Evolutionary conservation across 495 filamentous ascomycete genomes (phyloP).

Genomic region (Aspergillus biplanus): DNA sequence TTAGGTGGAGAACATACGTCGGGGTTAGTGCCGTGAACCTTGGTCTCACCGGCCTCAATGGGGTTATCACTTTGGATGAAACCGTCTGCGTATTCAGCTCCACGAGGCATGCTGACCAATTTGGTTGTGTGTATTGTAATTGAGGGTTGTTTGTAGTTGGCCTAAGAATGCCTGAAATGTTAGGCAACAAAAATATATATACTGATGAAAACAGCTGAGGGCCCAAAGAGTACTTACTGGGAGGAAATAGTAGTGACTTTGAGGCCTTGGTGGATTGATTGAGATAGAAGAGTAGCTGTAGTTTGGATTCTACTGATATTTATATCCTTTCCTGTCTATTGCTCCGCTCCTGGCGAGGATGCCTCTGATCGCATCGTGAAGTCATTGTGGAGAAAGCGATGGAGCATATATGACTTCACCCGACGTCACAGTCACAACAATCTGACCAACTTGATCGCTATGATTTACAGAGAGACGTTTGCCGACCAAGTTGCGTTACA

Average conservation of each 20-base stretch:
- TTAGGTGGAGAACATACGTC: conserved; percentile 33
- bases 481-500: no score
- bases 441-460: no score
- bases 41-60: conserved; percentile 48
- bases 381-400: conserved; percentile 36
- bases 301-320: no score
- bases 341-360: neutral
- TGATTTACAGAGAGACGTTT: no score
- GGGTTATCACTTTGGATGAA: conserved; percentile 54
- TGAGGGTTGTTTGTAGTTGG: neutral
- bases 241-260: neutral
- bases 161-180: neutral
- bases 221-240: neutral
- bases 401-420: conserved; percentile 39
- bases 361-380: conserved; percentile 43
- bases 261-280: no score
- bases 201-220: neutral
- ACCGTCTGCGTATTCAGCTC: conserved; percentile 54
- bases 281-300: no score
- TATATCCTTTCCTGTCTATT: neutral
- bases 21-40: conserved; percentile 44
- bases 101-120: conserved; percentile 50
- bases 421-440: neutral
- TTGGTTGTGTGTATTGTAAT: conserved; percentile 2
- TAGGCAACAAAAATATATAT: neutral